These are phyloP conservation scores for Tetradesmus lagerheimii DNA, from an alignment of 139 green algal genomes.

Conservation along the genomic window DNA sequence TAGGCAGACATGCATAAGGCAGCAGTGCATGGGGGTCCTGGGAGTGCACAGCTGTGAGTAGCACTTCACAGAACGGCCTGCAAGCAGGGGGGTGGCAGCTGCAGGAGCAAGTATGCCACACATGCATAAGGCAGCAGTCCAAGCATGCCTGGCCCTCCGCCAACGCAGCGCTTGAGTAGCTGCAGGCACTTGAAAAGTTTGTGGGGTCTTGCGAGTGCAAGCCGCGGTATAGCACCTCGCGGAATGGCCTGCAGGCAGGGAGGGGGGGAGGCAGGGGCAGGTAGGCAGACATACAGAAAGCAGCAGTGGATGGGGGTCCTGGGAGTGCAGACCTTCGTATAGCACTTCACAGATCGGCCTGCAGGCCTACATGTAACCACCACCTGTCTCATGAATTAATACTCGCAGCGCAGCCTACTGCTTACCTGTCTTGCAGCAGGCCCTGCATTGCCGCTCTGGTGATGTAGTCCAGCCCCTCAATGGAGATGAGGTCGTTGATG, in stretches of 20 bases:
- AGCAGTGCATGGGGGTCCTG: neutral
- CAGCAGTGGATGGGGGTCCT: neutral
- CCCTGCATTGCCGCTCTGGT: slow-evolving; percentile 11
- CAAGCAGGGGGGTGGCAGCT: neutral
- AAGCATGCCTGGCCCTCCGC: slow-evolving; percentile 2
- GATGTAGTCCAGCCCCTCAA: neutral
- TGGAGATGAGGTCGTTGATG: neutral
- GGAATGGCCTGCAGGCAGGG: neutral
- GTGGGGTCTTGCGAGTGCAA: neutral
- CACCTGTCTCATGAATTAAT: too few species aligned
- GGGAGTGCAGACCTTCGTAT: too few species aligned
- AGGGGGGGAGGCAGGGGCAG: neutral
- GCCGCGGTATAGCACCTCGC: neutral
- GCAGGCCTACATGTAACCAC: too few species aligned
- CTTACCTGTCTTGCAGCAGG: neutral
- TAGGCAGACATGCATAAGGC: too few species aligned
- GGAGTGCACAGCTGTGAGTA: neutral
- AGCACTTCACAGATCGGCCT: too few species aligned
- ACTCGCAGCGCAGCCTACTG: too few species aligned
- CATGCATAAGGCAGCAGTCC: neutral
- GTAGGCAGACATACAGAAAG: too few species aligned
- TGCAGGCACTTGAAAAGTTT: slow-evolving; percentile 22
- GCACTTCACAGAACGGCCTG: neutral
- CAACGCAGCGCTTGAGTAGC: slow-evolving; percentile 26
- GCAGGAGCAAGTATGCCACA: neutral